These are phyloP conservation scores for Erodium trifolium DNA, from an alignment of 441 rosid genomes.

Conservation along the genomic window DNA sequence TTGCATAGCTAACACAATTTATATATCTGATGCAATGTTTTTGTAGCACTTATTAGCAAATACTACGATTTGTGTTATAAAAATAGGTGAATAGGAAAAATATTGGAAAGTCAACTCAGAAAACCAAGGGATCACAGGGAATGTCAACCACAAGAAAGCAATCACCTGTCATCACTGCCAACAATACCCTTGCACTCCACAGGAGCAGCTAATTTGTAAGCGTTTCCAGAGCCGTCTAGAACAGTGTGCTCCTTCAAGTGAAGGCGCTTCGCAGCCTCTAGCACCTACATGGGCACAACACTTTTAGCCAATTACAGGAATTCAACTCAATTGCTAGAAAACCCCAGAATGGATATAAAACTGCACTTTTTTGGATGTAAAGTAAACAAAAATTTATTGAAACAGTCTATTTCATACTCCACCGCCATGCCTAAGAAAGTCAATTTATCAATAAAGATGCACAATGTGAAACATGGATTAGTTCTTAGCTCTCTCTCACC, in stretches of 20 bases:
- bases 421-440: neutral
- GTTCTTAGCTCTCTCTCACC: constrained; percentile 37
- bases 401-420: neutral
- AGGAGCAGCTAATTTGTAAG: constrained; percentile 89
- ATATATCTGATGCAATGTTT: neutral
- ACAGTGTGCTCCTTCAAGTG: constrained; percentile 93
- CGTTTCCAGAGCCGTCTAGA: constrained; percentile 75
- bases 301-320: constrained; percentile 2
- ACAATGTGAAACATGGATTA: constrained; percentile 5
- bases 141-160: constrained; percentile 11
- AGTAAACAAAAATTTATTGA: neutral
- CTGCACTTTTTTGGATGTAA: neutral
- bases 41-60: neutral
- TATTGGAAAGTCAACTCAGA: neutral
- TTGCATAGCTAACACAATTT: neutral
- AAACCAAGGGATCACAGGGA: neutral
- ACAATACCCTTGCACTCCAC: constrained; percentile 99
- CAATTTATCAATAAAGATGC: neutral
- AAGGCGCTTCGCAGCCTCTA: constrained; percentile 92
- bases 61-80: neutral
- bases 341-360: neutral
- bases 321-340: neutral
- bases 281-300: constrained; percentile 38
- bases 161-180: constrained; percentile 94
- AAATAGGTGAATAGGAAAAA: no score